phyloP scores from a whole-genome alignment of 495 filamentous ascomycete genomes.

The Chlorociboria aeruginascens region DNA sequence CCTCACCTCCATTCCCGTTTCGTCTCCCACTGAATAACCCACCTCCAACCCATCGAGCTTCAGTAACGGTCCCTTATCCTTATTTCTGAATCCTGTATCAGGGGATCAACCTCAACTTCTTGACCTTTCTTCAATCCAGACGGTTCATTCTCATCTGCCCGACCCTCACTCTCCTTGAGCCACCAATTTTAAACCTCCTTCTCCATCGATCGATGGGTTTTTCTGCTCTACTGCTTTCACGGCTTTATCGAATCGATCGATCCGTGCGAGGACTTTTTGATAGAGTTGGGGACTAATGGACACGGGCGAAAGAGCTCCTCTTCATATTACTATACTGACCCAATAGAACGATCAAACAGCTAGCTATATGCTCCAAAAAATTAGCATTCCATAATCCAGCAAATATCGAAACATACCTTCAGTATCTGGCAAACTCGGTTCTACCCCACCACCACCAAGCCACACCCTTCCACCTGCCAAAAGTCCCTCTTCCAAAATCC shows the following conservation, averaged over 20 bases:
- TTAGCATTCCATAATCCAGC: constrained; percentile 12
- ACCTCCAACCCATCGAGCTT: constrained; percentile 35
- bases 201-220: constrained; percentile 28
- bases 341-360: constrained; percentile 49
- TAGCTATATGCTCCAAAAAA: constrained; percentile 11
- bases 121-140: constrained; percentile 32
- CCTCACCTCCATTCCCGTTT: constrained; percentile 27
- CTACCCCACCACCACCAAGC: constrained; percentile 30
- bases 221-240: constrained; percentile 15
- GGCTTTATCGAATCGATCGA: constrained; percentile 35
- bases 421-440: constrained; percentile 43
- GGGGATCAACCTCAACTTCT: constrained; percentile 41
- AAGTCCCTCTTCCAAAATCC: constrained; percentile 38
- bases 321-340: constrained; percentile 31
- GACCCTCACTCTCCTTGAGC: constrained; percentile 20
- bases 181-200: constrained; percentile 33
- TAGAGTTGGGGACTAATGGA: constrained; percentile 29
- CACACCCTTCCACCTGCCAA: constrained; percentile 46
- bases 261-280: constrained; percentile 43
- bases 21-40: constrained; percentile 35
- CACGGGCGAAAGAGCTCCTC: constrained; percentile 29
- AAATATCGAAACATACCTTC: constrained; percentile 27
- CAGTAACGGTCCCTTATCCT: constrained; percentile 40
- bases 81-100: constrained; percentile 40
- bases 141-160: constrained; percentile 30